A percentile compares a stretch with the other conserved stretches of the same genome.
Evolutionary conservation across 108 stramenopile species (phyloP).

Genomic region (Cyclotella distinguenda): DNA sequence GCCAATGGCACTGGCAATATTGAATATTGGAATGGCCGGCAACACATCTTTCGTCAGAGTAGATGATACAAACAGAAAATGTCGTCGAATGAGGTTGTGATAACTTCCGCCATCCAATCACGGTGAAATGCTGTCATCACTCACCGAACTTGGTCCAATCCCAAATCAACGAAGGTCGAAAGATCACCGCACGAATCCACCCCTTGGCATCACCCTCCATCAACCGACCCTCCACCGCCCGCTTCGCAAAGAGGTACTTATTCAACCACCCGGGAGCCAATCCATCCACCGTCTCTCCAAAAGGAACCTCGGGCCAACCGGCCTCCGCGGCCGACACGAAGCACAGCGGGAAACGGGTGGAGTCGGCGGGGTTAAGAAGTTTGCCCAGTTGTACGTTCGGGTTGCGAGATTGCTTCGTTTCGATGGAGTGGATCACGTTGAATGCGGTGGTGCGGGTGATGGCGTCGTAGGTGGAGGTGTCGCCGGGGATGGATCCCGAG

Average conservation of each 20-base stretch:
- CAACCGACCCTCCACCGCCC: constrained; percentile 66
- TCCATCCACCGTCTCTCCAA: constrained; percentile 60
- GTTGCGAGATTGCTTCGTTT: constrained; percentile 35
- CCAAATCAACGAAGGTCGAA: constrained; percentile 80
- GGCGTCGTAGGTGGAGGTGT: constrained; percentile 74
- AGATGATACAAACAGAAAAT: not conserved
- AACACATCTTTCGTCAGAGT: constrained; percentile 39
- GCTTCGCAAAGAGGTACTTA: constrained; percentile 73
- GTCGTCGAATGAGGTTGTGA: not conserved
- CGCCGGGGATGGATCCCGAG: constrained; percentile 68
- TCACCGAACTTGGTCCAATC: constrained; percentile 66
- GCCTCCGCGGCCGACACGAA: constrained; percentile 85
- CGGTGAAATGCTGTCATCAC: not conserved
- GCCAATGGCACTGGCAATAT: constrained; percentile 64
- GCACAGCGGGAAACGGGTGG: constrained; percentile 55
- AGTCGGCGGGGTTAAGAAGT: constrained; percentile 4
- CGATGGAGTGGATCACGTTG: constrained; percentile 71
- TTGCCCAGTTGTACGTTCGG: constrained; percentile 20
- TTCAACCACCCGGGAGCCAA: constrained; percentile 77
- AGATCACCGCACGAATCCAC: constrained; percentile 60
- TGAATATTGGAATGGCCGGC: constrained; percentile 71
- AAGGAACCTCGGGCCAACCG: constrained; percentile 80
- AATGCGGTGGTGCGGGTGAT: constrained; percentile 78
- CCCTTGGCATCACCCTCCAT: constrained; percentile 22
- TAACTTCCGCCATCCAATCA: not conserved